Percentiles rank a stretch among this genome's conserved stretches.
Evolutionary conservation across 164 flowering plant genomes (phyloP).

Genomic region (Vitis cinerea): DNA sequence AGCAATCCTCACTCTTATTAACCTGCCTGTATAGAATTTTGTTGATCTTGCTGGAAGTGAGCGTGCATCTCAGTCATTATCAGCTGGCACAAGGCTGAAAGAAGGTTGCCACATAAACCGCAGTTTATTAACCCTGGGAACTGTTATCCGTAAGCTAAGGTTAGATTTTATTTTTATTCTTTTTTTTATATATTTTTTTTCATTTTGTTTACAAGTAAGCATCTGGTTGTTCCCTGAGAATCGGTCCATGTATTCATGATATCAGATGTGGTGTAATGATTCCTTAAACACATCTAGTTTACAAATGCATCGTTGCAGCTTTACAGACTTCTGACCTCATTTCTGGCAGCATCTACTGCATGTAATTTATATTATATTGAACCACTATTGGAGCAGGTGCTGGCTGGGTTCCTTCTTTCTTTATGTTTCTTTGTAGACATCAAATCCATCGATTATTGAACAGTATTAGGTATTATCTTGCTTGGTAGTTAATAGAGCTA

Average conservation of each 20-base stretch:
- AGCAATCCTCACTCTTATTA: too few species aligned
- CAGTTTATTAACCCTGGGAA: constrained; percentile 61
- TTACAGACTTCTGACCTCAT: neutral
- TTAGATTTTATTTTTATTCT: constrained; percentile 8
- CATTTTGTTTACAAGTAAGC: neutral
- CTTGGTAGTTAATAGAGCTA: too few species aligned
- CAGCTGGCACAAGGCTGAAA: constrained; percentile 63
- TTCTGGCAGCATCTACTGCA: neutral
- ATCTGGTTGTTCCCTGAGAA: neutral
- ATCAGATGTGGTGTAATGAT: too few species aligned
- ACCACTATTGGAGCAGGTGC: neutral
- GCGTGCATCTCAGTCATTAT: constrained; percentile 59
- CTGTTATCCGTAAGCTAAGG: constrained; percentile 72
- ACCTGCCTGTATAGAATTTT: constrained; percentile 40
- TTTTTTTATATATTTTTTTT: neutral
- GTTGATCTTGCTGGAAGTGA: constrained; percentile 75
- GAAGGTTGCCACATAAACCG: constrained; percentile 73
- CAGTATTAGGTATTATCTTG: too few species aligned
- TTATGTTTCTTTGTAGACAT: neutral
- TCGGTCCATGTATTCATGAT: too few species aligned
- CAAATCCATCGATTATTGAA: neutral
- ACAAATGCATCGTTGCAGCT: neutral
- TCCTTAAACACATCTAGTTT: neutral
- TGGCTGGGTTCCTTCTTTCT: neutral
- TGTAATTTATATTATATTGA: neutral